Percentiles rank a stretch among this genome's conserved stretches.
Evolutionary conservation across 441 rosid genomes (phyloP).

Genomic region (Adansonia madagascariensis): DNA sequence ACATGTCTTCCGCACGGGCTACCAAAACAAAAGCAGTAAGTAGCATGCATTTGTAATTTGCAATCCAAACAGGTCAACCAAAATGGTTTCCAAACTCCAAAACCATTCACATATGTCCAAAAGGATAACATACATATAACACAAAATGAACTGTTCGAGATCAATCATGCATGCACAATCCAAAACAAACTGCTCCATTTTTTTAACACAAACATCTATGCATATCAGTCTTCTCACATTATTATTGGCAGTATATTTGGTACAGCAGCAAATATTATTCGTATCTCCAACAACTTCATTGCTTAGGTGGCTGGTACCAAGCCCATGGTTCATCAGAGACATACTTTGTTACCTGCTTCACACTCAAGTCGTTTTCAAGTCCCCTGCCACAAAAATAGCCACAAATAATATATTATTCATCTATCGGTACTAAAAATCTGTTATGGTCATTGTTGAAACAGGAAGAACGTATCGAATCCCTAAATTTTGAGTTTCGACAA

Average conservation of each 20-base stretch:
- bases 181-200: background rate
- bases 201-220: background rate
- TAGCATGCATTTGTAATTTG: background rate
- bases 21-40: background rate
- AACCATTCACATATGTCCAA: background rate
- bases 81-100: background rate
- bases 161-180: background rate
- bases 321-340: constrained; percentile 86
- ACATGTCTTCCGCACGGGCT: background rate
- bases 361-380: constrained; percentile 79
- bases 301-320: constrained; percentile 75
- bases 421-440: constrained; percentile 10
- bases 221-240: background rate
- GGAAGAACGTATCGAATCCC: background rate
- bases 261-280: background rate
- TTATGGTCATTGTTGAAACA: background rate
- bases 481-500: background rate
- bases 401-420: background rate
- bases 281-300: constrained; percentile 8
- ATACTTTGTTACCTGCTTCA: constrained; percentile 91
- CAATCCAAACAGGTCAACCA: background rate
- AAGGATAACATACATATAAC: background rate
- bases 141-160: background rate
- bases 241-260: background rate
- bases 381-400: constrained; percentile 58